Base-by-base conservation (phyloP, 805 yeast genomes). In the Saturnispora halmiae region DNA sequence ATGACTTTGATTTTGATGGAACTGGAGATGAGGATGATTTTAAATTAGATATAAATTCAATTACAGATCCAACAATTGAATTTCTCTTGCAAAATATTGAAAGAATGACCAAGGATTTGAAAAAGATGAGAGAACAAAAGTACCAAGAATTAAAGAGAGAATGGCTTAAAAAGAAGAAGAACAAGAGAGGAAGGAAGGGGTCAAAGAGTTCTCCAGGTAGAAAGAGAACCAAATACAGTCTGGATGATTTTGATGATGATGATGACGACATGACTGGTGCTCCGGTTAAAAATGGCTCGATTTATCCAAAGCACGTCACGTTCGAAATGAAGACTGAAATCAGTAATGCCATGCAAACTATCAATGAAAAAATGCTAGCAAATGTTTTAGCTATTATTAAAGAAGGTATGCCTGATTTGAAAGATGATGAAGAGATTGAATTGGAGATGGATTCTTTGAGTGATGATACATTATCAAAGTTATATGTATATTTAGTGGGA, bases 271-370 rank as follows among this genome's bases (percentile, higher is more conserved):
- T 22, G 26, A 22, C 6, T 22, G 26, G 26, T 6, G 36, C 46
- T 20, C 52, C 50, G 30, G 47, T 41, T 24, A 49, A 48, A 21
- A 51, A 52, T 26, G 29, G 36, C 6, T 35, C 46, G 4, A 42
- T 55, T 19, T 59, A 60, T 36, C 64, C 65, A 41, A 55, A 61
- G 11, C 61, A 59, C 40, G 86, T 90, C 40, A 84, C 96, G 0
- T 92, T 85, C 58, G 97, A 88, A 55, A 90, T 90, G 97, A 92
- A 92, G 72, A 84, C 85, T 58, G 92, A 86, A 59, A 79, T 92
- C 44, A 77, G 87, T 42, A 96, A 87, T 55, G 79, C 79, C 50
- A 88, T 92, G 58, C 78, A 80, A 39, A 78, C 77, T 44, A 58
- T 72, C 38, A 74, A 86, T 33, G 94, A 87, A 49, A 77, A 80